These are phyloP conservation scores for Russula foetens DNA, from an alignment of 768 basidiomycete genomes.

Conservation along the genomic window DNA sequence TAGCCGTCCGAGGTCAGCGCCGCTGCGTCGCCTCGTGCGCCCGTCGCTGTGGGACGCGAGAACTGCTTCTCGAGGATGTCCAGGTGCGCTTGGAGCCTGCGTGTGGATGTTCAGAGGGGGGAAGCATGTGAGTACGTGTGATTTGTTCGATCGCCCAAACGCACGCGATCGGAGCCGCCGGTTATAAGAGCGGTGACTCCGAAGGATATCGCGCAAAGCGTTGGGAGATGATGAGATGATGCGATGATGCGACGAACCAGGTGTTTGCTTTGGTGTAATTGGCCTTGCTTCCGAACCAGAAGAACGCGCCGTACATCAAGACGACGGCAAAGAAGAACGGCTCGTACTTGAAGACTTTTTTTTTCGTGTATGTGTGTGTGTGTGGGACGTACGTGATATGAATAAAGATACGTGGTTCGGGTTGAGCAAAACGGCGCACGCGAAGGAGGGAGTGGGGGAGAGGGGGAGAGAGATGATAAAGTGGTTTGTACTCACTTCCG, in stretches of 20 bases:
- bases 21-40: slow-evolving; percentile 25
- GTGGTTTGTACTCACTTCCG: slow-evolving; percentile 43
- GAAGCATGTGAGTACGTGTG: neutral
- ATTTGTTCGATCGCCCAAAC: neutral
- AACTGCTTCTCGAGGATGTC: slow-evolving; percentile 64
- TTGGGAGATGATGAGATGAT: neutral
- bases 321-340: slow-evolving; percentile 44
- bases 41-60: slow-evolving; percentile 47
- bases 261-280: slow-evolving; percentile 55
- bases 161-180: neutral
- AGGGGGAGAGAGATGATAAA: neutral
- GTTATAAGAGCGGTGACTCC: neutral
- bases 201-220: slow-evolving; percentile 11
- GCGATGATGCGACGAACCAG: slow-evolving; percentile 44
- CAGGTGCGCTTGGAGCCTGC: slow-evolving; percentile 54
- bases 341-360: slow-evolving; percentile 59
- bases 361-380: neutral
- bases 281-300: slow-evolving; percentile 48
- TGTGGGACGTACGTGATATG: neutral
- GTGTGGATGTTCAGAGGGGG: no score
- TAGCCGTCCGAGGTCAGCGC: slow-evolving; percentile 61
- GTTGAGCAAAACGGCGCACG: neutral
- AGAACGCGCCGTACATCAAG: slow-evolving; percentile 47
- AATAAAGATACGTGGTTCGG: neutral
- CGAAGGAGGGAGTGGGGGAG: neutral